These are phyloP conservation scores for Nidularia pulvinata DNA, from an alignment of 768 basidiomycete species.

Conservation along the genomic window DNA sequence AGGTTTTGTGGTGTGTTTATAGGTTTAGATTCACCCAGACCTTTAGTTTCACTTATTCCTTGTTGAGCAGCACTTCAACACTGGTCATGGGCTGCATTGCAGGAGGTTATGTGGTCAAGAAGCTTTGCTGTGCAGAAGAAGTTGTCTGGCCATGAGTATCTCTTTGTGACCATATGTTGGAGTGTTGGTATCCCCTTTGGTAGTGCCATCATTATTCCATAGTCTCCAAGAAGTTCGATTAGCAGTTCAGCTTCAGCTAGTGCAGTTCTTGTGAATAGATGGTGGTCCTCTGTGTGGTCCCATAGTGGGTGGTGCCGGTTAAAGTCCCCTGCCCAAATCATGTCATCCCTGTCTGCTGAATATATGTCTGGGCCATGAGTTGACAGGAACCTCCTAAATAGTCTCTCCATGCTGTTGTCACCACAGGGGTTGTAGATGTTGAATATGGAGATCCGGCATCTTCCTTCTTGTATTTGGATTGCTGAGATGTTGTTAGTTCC, in stretches of 20 bases:
- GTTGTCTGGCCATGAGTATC: conserved; percentile 38
- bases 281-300: conserved; percentile 24
- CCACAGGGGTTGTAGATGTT: conserved; percentile 21
- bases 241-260: conserved; percentile 18
- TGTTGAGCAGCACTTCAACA: too few relatives aligned
- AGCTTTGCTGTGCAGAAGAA: conserved; percentile 26
- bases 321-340: conserved; percentile 36
- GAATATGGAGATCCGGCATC: conserved; percentile 14
- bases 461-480: conserved; percentile 11
- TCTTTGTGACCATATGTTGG: conserved; percentile 17
- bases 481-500: conserved; percentile 18
- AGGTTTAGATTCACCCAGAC: too few relatives aligned
- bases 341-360: conserved; percentile 1
- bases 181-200: conserved; percentile 31
- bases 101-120: conserved; percentile 14
- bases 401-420: conserved; percentile 1
- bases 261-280: conserved; percentile 28
- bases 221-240: conserved; percentile 14
- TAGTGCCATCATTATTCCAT: conserved; percentile 30
- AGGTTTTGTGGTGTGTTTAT: too few relatives aligned
- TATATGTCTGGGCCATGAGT: background rate
- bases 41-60: too few relatives aligned
- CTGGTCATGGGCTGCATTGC: conserved; percentile 12
- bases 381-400: background rate
- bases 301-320: conserved; percentile 38